Evolutionary conservation across 169 alveolate genomes (phyloP).

Genomic region (Eimeria sp.): DNA sequence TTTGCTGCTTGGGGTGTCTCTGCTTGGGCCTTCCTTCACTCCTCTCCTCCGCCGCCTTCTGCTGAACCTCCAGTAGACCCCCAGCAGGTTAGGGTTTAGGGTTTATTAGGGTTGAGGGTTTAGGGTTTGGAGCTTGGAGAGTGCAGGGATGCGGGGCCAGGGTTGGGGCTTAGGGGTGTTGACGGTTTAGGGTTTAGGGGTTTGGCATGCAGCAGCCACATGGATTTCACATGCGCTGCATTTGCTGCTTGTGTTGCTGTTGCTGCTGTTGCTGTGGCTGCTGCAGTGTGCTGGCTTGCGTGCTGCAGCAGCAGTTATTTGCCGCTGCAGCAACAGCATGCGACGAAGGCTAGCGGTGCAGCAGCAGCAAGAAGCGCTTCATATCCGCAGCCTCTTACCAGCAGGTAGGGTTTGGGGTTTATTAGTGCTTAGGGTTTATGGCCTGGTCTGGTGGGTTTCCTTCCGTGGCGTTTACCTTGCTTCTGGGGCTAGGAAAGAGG

Average conservation of each 20-base stretch:
- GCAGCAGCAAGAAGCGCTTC: constrained; percentile 45
- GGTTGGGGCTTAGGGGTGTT: not conserved
- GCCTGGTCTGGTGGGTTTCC: not conserved
- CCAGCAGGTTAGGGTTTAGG: constrained; percentile 41
- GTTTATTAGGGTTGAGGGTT: constrained; percentile 20
- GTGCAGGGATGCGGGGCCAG: not conserved
- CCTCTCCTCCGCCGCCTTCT: constrained; percentile 23
- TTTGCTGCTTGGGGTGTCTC: constrained; percentile 14
- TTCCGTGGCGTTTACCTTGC: no score
- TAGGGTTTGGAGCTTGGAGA: constrained; percentile 8
- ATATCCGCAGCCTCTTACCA: constrained; percentile 21
- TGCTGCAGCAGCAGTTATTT: constrained; percentile 53
- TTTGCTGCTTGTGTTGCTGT: not conserved
- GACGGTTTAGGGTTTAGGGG: not conserved
- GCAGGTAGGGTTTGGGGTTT: constrained; percentile 19
- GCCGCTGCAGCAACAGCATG: constrained; percentile 67
- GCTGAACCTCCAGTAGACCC: constrained; percentile 32
- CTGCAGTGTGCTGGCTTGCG: constrained; percentile 34
- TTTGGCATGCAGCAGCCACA: not conserved
- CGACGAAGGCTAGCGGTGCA: constrained; percentile 7
- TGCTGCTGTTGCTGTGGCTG: constrained; percentile 34
- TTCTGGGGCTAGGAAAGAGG: not conserved
- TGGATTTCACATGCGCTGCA: not conserved
- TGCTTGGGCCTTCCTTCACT: not conserved
- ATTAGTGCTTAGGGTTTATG: constrained; percentile 10